These are phyloP conservation scores for Pythium plurisporium DNA, from an alignment of 352 stramenopile species.

Conservation along the genomic window DNA sequence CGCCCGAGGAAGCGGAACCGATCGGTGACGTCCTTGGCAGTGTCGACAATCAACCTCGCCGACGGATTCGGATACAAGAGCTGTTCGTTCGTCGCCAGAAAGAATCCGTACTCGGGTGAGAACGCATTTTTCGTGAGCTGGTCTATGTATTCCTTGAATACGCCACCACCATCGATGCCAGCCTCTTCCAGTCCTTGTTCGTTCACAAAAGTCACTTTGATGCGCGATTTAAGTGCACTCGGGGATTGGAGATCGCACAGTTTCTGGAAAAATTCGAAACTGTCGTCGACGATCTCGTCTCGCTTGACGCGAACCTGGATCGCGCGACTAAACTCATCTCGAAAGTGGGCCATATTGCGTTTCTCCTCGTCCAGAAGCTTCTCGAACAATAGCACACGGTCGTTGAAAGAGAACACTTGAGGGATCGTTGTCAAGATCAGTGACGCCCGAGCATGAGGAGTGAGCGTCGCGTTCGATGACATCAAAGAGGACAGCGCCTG, in stretches of 20 bases:
- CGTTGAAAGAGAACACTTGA: constrained; percentile 74
- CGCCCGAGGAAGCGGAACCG: constrained; percentile 95
- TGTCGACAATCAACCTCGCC: constrained; percentile 63
- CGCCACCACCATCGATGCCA: constrained; percentile 95
- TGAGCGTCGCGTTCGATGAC: constrained; percentile 24
- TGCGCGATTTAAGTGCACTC: constrained; percentile 65
- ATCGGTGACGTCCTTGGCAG: constrained; percentile 75
- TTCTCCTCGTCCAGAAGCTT: constrained; percentile 69
- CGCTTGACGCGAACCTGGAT: constrained; percentile 65
- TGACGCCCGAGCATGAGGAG: constrained; percentile 37
- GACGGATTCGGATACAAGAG: constrained; percentile 95
- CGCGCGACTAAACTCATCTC: constrained; percentile 51
- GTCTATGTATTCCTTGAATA: constrained; percentile 98
- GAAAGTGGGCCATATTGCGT: constrained; percentile 32
- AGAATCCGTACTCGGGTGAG: constrained; percentile 68
- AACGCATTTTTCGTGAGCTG: constrained; percentile 89
- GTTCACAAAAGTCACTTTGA: constrained; percentile 94
- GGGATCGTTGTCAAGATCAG: constrained; percentile 69
- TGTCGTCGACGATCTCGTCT: constrained; percentile 89
- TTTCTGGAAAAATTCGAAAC: constrained; percentile 77
- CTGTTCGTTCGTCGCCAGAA: constrained; percentile 77
- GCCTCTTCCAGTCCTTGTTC: constrained; percentile 91
- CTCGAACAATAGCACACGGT: constrained; percentile 72
- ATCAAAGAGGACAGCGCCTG: constrained; percentile 49
- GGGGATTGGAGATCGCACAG: constrained; percentile 50